These are phyloP conservation scores for Candida nemodendra DNA, from an alignment of 805 yeast species.

Conservation along the genomic window DNA sequence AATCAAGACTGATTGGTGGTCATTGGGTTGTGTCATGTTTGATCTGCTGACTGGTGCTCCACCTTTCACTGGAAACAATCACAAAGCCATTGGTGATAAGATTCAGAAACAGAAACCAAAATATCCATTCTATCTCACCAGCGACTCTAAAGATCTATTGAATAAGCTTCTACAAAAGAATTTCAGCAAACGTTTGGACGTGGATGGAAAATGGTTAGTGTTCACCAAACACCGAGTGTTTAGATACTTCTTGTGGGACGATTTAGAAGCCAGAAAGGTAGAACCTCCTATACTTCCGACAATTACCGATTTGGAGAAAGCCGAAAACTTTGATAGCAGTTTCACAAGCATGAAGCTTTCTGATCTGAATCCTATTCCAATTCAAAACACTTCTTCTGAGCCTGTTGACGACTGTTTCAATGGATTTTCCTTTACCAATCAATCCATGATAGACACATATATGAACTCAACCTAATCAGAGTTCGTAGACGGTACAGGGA, in stretches of 20 bases:
- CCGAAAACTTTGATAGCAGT: constrained; percentile 77
- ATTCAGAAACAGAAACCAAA: constrained; percentile 62
- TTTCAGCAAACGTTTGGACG: constrained; percentile 59
- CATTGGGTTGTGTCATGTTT: constrained; percentile 74
- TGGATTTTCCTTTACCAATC: constrained; percentile 44
- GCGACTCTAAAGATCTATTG: constrained; percentile 74
- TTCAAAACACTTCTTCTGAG: neutral
- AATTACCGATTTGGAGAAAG: constrained; percentile 67
- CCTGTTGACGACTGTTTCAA: constrained; percentile 29
- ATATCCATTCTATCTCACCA: constrained; percentile 68
- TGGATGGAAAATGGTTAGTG: constrained; percentile 48
- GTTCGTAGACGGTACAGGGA: constrained; percentile 47
- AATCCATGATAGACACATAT: constrained; percentile 35
- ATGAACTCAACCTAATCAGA: constrained; percentile 24
- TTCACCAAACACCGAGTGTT: constrained; percentile 69
- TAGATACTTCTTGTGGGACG: constrained; percentile 67
- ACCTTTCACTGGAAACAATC: constrained; percentile 81
- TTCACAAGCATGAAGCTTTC: constrained; percentile 60
- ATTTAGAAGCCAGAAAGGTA: constrained; percentile 45
- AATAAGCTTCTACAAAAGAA: constrained; percentile 65
- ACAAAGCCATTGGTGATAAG: constrained; percentile 67
- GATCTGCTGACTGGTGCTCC: constrained; percentile 83
- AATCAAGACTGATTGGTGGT: constrained; percentile 84
- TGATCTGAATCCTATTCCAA: constrained; percentile 10
- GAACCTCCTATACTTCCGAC: constrained; percentile 75